These are phyloP conservation scores for Pyrus pyrifolia DNA, from an alignment of 306 rosid genomes.

Conservation along the genomic window DNA sequence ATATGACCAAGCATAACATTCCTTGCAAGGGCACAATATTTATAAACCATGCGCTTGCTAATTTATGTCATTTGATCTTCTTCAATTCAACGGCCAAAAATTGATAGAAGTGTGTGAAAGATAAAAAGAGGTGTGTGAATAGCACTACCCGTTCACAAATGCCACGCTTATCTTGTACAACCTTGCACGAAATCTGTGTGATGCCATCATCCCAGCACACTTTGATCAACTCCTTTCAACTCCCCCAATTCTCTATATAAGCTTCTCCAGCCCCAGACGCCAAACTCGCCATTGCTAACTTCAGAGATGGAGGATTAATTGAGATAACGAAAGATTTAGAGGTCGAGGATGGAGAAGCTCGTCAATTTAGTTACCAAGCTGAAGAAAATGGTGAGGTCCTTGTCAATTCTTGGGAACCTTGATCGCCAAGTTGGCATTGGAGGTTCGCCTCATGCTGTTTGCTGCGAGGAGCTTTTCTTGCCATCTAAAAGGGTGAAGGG, in stretches of 20 bases:
- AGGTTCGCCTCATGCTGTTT: slow-evolving; percentile 3
- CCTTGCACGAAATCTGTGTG: no score
- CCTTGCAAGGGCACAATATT: no score
- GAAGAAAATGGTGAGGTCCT: slow-evolving; percentile 17
- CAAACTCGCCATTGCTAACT: background rate
- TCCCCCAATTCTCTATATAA: background rate
- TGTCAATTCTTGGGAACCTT: background rate
- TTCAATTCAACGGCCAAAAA: no score
- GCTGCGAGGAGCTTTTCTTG: slow-evolving; percentile 33
- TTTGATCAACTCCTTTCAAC: no score
- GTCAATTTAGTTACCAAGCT: slow-evolving; percentile 17
- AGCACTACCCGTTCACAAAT: no score
- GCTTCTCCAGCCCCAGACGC: background rate
- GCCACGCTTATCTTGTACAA: no score
- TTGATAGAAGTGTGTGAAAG: no score
- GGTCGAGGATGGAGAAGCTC: slow-evolving; percentile 11
- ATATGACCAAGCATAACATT: no score
- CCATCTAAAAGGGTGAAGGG: background rate
- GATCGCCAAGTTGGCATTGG: background rate
- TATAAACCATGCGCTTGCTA: no score
- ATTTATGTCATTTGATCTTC: no score
- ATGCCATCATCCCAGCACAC: no score
- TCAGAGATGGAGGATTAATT: background rate
- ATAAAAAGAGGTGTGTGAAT: no score
- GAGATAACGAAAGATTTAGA: background rate